Conservation (phyloP, 163 green algal genomes). For the Coccomyxa subellipsoidea region DNA sequence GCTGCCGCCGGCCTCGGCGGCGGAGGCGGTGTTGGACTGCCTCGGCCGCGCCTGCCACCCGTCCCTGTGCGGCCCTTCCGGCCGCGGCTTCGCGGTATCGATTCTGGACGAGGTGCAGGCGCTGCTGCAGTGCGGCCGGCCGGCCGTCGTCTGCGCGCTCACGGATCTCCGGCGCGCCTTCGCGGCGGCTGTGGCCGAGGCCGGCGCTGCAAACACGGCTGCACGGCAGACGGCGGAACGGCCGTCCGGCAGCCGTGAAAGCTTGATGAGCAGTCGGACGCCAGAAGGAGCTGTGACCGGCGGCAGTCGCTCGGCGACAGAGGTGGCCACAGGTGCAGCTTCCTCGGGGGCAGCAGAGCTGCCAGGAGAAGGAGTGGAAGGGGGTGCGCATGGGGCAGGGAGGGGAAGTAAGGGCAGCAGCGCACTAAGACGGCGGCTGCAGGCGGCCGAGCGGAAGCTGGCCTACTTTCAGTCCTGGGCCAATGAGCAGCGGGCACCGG, state of each 20-base stretch:
- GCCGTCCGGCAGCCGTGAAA: background rate
- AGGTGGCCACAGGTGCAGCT: too few species aligned
- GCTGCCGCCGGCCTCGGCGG: background rate
- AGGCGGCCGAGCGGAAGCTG: constrained; percentile 50
- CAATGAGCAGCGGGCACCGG: constrained; percentile 30
- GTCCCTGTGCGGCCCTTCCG: background rate
- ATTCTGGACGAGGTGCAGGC: constrained; percentile 36
- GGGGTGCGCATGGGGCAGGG: too few species aligned
- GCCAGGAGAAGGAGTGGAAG: too few species aligned
- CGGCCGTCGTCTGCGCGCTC: constrained; percentile 40
- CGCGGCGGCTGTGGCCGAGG: background rate
- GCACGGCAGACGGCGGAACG: background rate
- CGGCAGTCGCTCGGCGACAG: too few species aligned
- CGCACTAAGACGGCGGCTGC: constrained; percentile 2
- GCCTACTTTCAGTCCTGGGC: constrained; percentile 54
- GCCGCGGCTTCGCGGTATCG: constrained; percentile 18
- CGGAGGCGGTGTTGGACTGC: constrained; percentile 13
- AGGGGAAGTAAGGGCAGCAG: background rate
- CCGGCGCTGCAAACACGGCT: background rate
- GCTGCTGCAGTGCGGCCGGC: constrained; percentile 17
- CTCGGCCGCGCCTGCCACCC: constrained; percentile 25
- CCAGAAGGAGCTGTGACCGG: too few species aligned
- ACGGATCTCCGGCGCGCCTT: constrained; percentile 32
- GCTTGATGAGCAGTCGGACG: too few species aligned
- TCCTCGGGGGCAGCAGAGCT: too few species aligned